A percentile compares a stretch with the other conserved stretches of the same genome.
Conservation (phyloP, 345 rosid genomes). For the Lepidium aucheri region DNA sequence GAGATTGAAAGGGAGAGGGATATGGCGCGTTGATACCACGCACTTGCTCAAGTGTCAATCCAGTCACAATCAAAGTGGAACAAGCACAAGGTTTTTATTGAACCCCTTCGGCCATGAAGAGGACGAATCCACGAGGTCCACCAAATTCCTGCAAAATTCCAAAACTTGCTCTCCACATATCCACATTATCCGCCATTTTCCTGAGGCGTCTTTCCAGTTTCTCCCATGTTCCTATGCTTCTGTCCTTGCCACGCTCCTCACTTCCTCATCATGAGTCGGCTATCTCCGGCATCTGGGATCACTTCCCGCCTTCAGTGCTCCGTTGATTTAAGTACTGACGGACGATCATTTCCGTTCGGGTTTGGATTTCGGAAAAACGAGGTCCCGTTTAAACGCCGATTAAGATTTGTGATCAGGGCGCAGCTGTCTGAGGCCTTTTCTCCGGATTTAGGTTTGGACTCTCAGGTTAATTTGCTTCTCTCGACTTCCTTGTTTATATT, state of each 20-base stretch:
- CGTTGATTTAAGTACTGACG: conserved; percentile 18
- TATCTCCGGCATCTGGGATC: conserved; percentile 45
- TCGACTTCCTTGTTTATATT: neutral
- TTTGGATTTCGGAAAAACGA: conserved; percentile 30
- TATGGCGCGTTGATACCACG: conserved; percentile 5
- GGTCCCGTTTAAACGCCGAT: conserved; percentile 27
- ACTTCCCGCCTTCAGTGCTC: conserved; percentile 24
- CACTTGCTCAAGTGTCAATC: conserved; percentile 17
- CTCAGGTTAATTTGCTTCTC: conserved; percentile 43
- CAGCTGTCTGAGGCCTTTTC: conserved; percentile 56
- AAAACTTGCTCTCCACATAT: conserved; percentile 1
- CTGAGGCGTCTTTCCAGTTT: neutral
- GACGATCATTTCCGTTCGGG: conserved; percentile 23
- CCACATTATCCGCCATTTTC: conserved; percentile 14
- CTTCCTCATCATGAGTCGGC: conserved; percentile 39
- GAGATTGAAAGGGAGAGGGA: neutral
- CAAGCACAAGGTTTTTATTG: neutral
- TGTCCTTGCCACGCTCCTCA: conserved; percentile 38
- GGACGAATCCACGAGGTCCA: conserved; percentile 31
- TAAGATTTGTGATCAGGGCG: conserved; percentile 47
- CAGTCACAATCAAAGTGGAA: conserved; percentile 19
- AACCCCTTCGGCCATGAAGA: conserved; percentile 20
- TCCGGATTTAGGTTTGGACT: conserved; percentile 54
- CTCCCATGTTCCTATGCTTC: conserved; percentile 51
- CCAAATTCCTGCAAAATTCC: conserved; percentile 25